These are phyloP conservation scores for Gentiana straminea DNA, from an alignment of 257 asterid species.

Conservation along the genomic window DNA sequence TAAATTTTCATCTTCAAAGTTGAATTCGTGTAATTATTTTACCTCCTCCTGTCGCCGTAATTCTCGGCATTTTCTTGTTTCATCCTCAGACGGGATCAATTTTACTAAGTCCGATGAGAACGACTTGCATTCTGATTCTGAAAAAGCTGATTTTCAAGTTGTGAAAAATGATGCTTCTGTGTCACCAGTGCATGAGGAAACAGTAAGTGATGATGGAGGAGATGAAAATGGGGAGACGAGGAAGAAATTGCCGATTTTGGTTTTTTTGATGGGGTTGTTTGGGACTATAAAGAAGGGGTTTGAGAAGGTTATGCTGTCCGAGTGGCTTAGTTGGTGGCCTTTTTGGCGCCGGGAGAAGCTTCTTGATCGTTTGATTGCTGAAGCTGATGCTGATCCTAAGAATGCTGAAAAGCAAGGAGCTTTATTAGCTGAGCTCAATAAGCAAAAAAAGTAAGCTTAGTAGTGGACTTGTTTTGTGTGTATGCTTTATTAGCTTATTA, in stretches of 20 bases:
- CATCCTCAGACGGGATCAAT: conserved; percentile 32
- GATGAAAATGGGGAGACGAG: conserved; percentile 25
- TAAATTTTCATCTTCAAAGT: background rate
- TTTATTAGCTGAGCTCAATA: conserved; percentile 76
- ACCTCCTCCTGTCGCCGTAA: conserved; percentile 30
- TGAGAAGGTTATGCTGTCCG: conserved; percentile 39
- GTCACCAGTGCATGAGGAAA: background rate
- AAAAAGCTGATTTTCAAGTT: conserved; percentile 7
- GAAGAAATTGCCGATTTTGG: conserved; percentile 46
- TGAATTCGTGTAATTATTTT: background rate
- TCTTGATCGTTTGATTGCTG: conserved; percentile 56
- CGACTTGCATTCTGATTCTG: conserved; percentile 16
- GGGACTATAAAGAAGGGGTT: conserved; percentile 39
- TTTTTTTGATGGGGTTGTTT: conserved; percentile 47
- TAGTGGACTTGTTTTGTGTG: conserved; percentile 1
- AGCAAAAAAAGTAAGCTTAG: conserved; percentile 43
- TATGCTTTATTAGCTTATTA: background rate
- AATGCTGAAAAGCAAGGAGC: conserved; percentile 67
- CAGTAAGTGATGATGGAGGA: background rate
- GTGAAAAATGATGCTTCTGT: conserved; percentile 20
- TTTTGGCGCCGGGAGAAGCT: conserved; percentile 74
- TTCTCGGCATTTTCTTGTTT: conserved; percentile 13
- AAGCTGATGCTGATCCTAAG: conserved; percentile 78
- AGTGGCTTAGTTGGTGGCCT: conserved; percentile 86
- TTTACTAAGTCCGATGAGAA: conserved; percentile 15